Evolutionary conservation across 257 asterid species (phyloP), one percentile per base, ranked within the genome.

Genomic region (Solanum lignicaule): DNA sequence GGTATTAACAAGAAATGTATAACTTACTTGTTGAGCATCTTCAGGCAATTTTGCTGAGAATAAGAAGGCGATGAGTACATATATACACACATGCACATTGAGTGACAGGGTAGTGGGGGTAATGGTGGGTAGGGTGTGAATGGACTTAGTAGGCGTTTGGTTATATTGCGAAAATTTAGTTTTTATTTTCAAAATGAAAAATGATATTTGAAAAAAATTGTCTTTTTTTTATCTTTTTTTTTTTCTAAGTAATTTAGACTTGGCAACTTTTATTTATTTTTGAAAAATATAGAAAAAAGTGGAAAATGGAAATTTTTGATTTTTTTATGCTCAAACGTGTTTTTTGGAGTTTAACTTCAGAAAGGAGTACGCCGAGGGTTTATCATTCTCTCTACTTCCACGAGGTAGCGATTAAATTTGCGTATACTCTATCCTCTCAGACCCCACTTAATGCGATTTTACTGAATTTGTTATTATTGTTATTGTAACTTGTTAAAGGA

Each of bases 341-440:
- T 2, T 18, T 18, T 55, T 55, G n/a, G 1, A 55, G 65, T 7
- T 55, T 0, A 55, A 55, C n/a, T 55, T 1, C 5, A 55, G 20
- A 46, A 48, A 15, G 2, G 25, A 20, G 66, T 58, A 7, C 0
- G n/a, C 2, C 2, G 12, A 58, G 25, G 5, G 1, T 58, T 3
- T 20, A 20, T 20, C 25, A 20, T 3, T 20, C 12, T 58, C 66
- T 7, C 5, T 58, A 1, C 5, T 7, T 20, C 0, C 0, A 58
- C 0, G n/a, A 58, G 0, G 0, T 58, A 55, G 11, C 20, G 2
- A 3, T 7, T 58, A 58, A 0, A 20, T 58, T 7, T 58, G 4
- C 2, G 2, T 1, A 20, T 58, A 20, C 2, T 58, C 4, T 58
- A 7, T 0, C 0, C 12, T 58, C 25, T 20, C 1, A 0, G 1